Conservation (phyloP, 257 asterid genomes). For the Solanum peruvianum region DNA sequence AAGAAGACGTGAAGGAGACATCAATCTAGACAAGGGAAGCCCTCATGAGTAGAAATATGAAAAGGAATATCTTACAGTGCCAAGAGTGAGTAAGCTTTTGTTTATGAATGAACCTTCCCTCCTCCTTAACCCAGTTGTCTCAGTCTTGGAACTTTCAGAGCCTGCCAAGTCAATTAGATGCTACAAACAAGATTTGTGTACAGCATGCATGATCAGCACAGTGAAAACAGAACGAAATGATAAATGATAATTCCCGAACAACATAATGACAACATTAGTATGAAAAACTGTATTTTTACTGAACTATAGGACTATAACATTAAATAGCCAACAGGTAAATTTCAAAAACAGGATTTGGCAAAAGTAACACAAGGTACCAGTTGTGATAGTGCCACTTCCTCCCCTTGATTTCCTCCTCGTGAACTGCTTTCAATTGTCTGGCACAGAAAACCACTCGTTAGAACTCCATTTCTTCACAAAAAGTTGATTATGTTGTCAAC, state of each 20-base stretch:
- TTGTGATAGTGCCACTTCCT: constrained; percentile 58
- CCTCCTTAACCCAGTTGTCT: constrained; percentile 68
- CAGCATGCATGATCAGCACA: constrained; percentile 11
- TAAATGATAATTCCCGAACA: not conserved
- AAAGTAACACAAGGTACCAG: constrained; percentile 35
- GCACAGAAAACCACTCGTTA: constrained; percentile 10
- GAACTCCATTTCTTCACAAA: not conserved
- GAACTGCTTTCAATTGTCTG: constrained; percentile 76
- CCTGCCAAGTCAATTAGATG: constrained; percentile 92
- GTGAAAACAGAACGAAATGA: not conserved
- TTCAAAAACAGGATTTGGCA: not conserved
- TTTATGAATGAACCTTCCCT: constrained; percentile 79
- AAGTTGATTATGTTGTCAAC: not conserved
- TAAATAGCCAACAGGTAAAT: not conserved
- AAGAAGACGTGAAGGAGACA: not conserved
- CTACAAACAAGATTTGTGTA: constrained; percentile 51
- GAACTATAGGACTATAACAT: not conserved
- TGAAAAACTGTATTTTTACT: not conserved
- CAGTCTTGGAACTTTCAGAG: constrained; percentile 83
- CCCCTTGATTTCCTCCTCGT: constrained; percentile 47
- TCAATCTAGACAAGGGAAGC: constrained; percentile 1
- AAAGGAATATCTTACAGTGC: constrained; percentile 52
- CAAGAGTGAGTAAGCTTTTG: constrained; percentile 75
- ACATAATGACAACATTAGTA: not conserved
- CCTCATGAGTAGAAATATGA: not conserved